phyloP scores from a whole-genome alignment of 148 eudicot species.

The Oxyria digyna region DNA sequence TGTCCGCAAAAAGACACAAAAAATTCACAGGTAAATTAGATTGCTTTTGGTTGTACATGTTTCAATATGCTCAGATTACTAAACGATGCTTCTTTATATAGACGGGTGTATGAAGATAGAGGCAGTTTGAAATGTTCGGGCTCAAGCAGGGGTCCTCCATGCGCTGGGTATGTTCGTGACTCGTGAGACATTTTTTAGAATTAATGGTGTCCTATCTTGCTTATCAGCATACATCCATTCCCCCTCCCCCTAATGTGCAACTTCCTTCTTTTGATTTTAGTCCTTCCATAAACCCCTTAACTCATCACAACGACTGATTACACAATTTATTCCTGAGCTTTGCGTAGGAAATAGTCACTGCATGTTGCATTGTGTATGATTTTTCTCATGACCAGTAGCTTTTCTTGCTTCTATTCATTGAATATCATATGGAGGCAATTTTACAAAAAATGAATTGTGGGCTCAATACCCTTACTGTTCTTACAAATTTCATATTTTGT shows the following conservation, averaged over 20 bases:
- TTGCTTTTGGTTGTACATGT: not conserved
- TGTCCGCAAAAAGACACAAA: constrained; percentile 43
- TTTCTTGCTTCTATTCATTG: not conserved
- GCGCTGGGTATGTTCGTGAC: constrained; percentile 65
- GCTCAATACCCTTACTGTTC: not conserved
- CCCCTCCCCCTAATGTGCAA: not conserved
- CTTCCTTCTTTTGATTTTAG: not conserved
- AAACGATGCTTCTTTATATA: constrained; percentile 22
- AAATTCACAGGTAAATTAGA: constrained; percentile 48
- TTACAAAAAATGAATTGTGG: not conserved
- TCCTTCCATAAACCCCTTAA: not conserved
- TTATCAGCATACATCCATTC: not conserved
- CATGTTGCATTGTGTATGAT: not conserved
- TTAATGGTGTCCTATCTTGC: not conserved
- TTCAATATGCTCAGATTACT: not conserved
- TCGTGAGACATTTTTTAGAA: not conserved
- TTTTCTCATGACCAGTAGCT: not conserved
- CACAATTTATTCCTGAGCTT: not conserved
- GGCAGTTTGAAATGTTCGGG: constrained; percentile 70
- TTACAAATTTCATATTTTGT: not conserved
- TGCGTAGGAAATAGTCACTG: not conserved
- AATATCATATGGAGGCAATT: not conserved
- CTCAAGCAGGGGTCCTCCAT: constrained; percentile 80
- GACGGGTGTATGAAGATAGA: constrained; percentile 73
- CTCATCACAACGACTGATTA: not conserved